Base-by-base conservation (phyloP, 129 eudicot species). In the Apium graveolens region DNA sequence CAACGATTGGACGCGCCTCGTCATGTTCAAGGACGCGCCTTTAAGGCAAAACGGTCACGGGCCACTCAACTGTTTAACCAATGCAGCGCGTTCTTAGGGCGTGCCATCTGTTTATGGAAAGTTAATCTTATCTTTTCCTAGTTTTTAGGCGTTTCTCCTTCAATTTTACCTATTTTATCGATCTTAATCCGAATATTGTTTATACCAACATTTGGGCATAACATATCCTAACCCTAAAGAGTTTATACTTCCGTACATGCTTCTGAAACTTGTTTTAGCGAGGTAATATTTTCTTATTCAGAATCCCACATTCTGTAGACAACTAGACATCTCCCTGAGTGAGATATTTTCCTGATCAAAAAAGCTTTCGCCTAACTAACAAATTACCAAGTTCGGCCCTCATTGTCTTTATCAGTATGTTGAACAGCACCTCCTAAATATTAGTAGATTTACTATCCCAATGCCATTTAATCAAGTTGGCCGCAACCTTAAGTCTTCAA, bases 291-390 rank as follows among this genome's bases (percentile, higher is more conserved):
- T 73, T 92, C 80, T 90, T 92, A 21, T n/a, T n/a, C 0, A 88
- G 82, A 78, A 96, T 89, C 70, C 82, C 86, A 27, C 80, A 80
- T 89, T 87, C 80, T 90, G 92, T 60, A 92, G 84, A 72, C 96
- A 92, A 63, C 83, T 60, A 92, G 84, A 72, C 96, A 92, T 69
- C 83, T 85, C 87, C 86, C 87, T 8, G 93, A 86, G 82, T 96
- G 97, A 0, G 41, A 14, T 86, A 78, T 90, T 96, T 26, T 96
- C 96, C 81, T 84, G 97, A 78, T 79, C 75, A 66, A 85, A 81
- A 88, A 85, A 3, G 97, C 99, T 84, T 92, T 96, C n/a, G 89
- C 96, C 96, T 91, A 88, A 5, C 96, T 83, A 82, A 89, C 81
- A 60, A 91, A 90, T 70, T 89, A 76, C 84, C 88, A 66, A 62